Evolutionary conservation across 441 rosid genomes (phyloP).

Genomic region (Arabidopsis lyrata): DNA sequence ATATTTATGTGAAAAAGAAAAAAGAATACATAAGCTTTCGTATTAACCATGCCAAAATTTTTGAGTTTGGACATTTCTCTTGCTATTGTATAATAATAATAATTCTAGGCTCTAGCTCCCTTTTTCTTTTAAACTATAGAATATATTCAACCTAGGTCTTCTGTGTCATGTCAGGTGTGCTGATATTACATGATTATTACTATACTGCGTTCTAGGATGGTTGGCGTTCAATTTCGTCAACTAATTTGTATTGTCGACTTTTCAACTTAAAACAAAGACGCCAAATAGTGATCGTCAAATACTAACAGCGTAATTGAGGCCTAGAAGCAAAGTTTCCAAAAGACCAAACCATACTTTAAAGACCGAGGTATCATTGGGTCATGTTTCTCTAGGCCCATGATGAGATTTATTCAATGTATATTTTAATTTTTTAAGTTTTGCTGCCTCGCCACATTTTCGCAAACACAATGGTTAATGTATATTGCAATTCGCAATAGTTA

Average conservation of each 20-base stretch:
- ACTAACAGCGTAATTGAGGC: not conserved
- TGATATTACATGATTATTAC: not conserved
- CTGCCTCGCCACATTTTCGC: no score
- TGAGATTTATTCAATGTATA: not conserved
- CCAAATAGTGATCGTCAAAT: constrained; percentile 7
- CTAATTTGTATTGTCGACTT: not conserved
- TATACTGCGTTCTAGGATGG: constrained; percentile 13
- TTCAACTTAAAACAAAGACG: constrained; percentile 10
- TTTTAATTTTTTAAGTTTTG: no score
- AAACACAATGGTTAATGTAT: no score
- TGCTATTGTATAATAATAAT: no score
- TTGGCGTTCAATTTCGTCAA: constrained; percentile 33
- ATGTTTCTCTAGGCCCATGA: constrained; percentile 1
- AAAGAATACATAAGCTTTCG: not conserved
- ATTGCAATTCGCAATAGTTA: not conserved
- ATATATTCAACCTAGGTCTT: not conserved
- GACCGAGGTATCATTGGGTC: not conserved
- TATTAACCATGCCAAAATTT: not conserved
- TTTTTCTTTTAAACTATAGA: not conserved
- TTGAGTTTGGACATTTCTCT: not conserved
- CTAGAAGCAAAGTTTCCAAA: not conserved
- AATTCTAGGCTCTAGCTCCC: not conserved
- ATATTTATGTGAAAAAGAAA: not conserved
- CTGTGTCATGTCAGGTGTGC: not conserved
- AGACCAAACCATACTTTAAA: not conserved